A percentile compares a stretch with the other conserved stretches of the same genome.
Conservation (phyloP, 2,329 filamentous ascomycete genomes). For the Penicillium sp. region DNA sequence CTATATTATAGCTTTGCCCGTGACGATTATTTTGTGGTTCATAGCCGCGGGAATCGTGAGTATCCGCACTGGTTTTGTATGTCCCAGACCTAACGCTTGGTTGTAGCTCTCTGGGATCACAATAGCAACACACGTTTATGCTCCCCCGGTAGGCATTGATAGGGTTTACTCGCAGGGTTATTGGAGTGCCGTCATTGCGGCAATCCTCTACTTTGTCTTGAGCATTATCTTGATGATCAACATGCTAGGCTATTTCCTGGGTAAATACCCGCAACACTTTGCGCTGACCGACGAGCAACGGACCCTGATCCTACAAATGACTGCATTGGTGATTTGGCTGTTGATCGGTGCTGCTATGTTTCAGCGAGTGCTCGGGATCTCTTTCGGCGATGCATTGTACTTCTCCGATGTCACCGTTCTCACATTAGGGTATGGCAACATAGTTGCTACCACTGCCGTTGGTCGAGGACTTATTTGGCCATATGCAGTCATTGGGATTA, state of each 20-base stretch:
- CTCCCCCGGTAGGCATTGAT: constrained; percentile 49
- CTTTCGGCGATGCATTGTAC: constrained; percentile 74
- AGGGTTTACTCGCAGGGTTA: constrained; percentile 74
- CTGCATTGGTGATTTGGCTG: constrained; percentile 78
- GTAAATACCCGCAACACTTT: constrained; percentile 78
- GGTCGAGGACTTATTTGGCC: constrained; percentile 75
- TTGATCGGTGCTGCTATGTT: constrained; percentile 76
- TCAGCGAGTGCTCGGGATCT: constrained; percentile 68
- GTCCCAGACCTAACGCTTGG: not conserved
- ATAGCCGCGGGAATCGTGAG: constrained; percentile 59
- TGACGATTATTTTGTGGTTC: constrained; percentile 80
- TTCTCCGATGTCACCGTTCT: constrained; percentile 71
- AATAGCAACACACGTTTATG: constrained; percentile 63
- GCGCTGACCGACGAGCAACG: constrained; percentile 75
- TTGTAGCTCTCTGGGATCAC: constrained; percentile 64
- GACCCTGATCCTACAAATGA: constrained; percentile 87
- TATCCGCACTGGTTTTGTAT: constrained; percentile 4
- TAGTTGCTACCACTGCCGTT: constrained; percentile 56
- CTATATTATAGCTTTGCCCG: constrained; percentile 77
- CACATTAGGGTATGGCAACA: constrained; percentile 63
- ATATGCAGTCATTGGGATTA: constrained; percentile 78
- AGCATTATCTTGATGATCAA: constrained; percentile 76
- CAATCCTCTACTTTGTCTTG: constrained; percentile 74
- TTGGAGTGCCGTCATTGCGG: constrained; percentile 81
- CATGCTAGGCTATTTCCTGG: constrained; percentile 71